Evolutionary conservation across 1,284 basidiomycete genomes (phyloP), one percentile per base, ranked within the genome.

Genomic region (Ceratobasidium sp.): DNA sequence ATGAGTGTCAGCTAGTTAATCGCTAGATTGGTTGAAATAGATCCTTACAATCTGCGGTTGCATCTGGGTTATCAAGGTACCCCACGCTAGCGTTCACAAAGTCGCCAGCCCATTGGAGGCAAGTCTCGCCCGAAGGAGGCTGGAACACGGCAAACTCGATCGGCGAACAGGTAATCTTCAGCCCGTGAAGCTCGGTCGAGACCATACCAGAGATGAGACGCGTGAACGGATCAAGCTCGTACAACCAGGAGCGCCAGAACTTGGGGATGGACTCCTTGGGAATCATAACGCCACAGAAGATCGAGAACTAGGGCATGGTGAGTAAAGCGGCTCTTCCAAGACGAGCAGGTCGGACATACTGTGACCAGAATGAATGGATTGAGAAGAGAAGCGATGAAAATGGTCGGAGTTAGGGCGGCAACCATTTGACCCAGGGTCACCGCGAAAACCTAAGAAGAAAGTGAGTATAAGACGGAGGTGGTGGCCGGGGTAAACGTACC

Each of bases 251-350:
- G 71, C 84, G 79, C 88, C 91, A 94, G 83, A 93, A 94, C 40
- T 79, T 77, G 47, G 83, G 82, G 78, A 94, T 70, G 7, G 52
- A 38, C 17, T 20, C 53, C 56, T 56, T 74, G 15, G 56, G 55
- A 34, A 93, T 86, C 1, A 90, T 89, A 32, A 95, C 92, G 79
- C 94, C 91, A 89, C 91, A 67, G 83, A 92, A 90, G 22, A 89
- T 84, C 13, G 83, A 72, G 82, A 91, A 92, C 4, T 93, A 91
- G 75, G 91, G 12, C 91, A 88, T 4, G 92, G 91, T 50, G 94
- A 87, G 77, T 87, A 78, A 72, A 80, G 79, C 7, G 80, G 79
- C 3, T 79, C 78, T 8, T 68, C 47, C 20, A 68, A 29, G 27
- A 70, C 52, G 45, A n/a, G n/a, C n/a, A n/a, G n/a, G n/a, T n/a